Conservation (phyloP, 208 protist species). For the Trypanosoma melophagium region DNA sequence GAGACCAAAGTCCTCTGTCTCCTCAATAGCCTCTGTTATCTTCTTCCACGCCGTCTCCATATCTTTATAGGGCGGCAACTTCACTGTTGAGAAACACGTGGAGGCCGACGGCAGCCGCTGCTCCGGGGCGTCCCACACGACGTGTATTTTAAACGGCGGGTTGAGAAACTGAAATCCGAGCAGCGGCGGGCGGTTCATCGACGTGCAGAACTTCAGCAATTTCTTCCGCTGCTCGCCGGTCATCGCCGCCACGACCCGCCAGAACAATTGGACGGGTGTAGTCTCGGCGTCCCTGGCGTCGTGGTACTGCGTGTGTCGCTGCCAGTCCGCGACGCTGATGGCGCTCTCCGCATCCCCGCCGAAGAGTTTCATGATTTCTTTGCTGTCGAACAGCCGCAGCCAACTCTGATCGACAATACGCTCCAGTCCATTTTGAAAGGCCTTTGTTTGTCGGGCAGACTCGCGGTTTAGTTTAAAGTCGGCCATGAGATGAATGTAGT, state of each 20-base stretch:
- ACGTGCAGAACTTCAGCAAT: conserved; percentile 90
- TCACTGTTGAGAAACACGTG: conserved; percentile 94
- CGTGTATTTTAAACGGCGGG: conserved; percentile 86
- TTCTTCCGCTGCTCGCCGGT: conserved; percentile 64
- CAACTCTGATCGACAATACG: conserved; percentile 59
- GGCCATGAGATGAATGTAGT: conserved; percentile 92
- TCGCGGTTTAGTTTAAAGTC: conserved; percentile 93
- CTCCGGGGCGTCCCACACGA: conserved; percentile 38
- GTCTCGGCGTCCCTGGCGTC: conserved; percentile 50
- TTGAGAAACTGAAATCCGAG: conserved; percentile 91
- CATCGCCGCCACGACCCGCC: conserved; percentile 85
- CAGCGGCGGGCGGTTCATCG: conserved; percentile 83
- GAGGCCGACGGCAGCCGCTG: conserved; percentile 86
- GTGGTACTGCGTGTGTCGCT: conserved; percentile 82
- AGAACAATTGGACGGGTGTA: conserved; percentile 77
- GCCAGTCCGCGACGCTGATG: conserved; percentile 91
- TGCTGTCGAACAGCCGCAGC: conserved; percentile 85
- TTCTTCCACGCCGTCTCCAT: conserved; percentile 68
- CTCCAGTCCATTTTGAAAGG: conserved; percentile 83
- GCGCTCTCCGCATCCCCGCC: conserved; percentile 59
- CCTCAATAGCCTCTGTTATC: conserved; percentile 88
- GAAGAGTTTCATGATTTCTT: conserved; percentile 86
- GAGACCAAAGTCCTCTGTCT: conserved; percentile 84
- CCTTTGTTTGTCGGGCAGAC: conserved; percentile 72
- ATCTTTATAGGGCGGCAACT: conserved; percentile 86